Percentiles rank a stretch among this genome's conserved stretches.
Evolutionary conservation across 1,284 basidiomycete genomes (phyloP).

Genomic region (Cryptococcus sp.): DNA sequence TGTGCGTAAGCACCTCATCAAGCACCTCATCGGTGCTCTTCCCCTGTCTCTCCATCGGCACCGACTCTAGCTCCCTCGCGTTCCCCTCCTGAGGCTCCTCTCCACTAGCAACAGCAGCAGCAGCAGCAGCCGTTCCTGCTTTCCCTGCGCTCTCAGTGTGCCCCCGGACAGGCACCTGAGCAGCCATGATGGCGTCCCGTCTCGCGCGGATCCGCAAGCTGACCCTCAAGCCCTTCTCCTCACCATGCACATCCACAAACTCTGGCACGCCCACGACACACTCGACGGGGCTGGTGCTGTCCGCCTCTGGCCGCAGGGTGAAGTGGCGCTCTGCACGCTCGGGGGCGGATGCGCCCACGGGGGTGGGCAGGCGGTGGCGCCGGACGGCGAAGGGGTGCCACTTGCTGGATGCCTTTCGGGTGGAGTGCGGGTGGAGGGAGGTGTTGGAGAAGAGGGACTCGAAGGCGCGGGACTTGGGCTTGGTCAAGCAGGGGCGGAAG

Average conservation of each 20-base stretch:
- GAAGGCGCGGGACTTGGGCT: conserved; percentile 6
- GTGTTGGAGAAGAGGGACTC: conserved; percentile 17
- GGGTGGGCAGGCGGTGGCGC: conserved; percentile 34
- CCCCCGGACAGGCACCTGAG: neutral
- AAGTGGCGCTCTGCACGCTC: conserved; percentile 23
- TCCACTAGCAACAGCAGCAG: neutral
- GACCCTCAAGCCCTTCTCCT: conserved; percentile 31
- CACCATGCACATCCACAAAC: conserved; percentile 44
- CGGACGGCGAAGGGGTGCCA: conserved; percentile 28
- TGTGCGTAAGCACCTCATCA: conserved; percentile 17
- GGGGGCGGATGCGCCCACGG: conserved; percentile 9
- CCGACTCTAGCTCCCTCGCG: conserved; percentile 7
- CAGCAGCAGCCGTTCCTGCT: neutral
- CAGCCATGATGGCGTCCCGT: neutral
- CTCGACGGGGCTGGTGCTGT: conserved; percentile 33
- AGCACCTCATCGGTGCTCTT: conserved; percentile 14
- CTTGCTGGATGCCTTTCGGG: conserved; percentile 6
- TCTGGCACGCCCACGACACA: conserved; percentile 43
- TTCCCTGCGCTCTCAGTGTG: neutral
- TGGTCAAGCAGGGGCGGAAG: neutral
- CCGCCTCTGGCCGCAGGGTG: conserved; percentile 23
- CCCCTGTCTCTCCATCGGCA: conserved; percentile 17
- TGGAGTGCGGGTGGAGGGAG: conserved; percentile 9
- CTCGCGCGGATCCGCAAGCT: conserved; percentile 37
- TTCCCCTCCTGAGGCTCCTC: neutral